Evolutionary conservation across 306 rosid genomes (phyloP).

Genomic region (Ormosia emarginata): DNA sequence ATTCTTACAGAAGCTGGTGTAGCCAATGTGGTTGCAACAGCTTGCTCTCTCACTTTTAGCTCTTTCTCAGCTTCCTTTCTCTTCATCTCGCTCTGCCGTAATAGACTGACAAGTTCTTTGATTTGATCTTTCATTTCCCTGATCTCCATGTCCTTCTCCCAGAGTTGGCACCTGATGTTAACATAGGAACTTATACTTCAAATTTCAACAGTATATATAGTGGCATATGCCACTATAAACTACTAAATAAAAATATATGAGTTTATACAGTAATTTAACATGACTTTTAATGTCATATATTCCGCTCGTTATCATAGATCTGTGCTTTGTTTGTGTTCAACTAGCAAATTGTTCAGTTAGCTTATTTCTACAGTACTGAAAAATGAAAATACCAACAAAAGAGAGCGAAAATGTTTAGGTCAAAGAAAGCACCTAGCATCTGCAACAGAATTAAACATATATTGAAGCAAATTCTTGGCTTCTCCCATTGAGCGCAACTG

Average conservation of each 20-base stretch:
- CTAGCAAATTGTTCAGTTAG: conserved; percentile 8
- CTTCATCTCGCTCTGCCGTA: conserved; percentile 93
- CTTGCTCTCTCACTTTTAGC: conserved; percentile 88
- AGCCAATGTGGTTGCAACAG: conserved; percentile 61
- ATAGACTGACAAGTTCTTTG: conserved; percentile 85
- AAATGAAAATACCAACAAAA: neutral
- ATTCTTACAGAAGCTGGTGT: conserved; percentile 70
- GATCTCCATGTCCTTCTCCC: conserved; percentile 92
- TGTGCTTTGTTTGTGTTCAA: neutral
- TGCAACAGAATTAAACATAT: conserved; percentile 88
- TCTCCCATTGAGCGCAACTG: conserved; percentile 99
- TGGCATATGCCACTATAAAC: neutral
- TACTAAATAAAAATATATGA: neutral
- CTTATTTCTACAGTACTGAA: conserved; percentile 1
- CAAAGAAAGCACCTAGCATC: conserved; percentile 69
- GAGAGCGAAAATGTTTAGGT: neutral
- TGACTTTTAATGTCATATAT: conserved; percentile 4
- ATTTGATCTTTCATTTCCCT: conserved; percentile 99
- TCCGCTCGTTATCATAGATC: neutral
- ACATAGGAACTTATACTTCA: conserved; percentile 22
- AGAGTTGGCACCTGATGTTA: conserved; percentile 75
- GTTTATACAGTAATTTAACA: conserved; percentile 2
- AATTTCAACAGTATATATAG: conserved; percentile 15
- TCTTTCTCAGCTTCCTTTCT: conserved; percentile 96
- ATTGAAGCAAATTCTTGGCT: conserved; percentile 92